Percentiles rank a stretch among this genome's conserved stretches.
Conservation (phyloP, 495 filamentous ascomycete genomes). For the Penicillium lividum region DNA sequence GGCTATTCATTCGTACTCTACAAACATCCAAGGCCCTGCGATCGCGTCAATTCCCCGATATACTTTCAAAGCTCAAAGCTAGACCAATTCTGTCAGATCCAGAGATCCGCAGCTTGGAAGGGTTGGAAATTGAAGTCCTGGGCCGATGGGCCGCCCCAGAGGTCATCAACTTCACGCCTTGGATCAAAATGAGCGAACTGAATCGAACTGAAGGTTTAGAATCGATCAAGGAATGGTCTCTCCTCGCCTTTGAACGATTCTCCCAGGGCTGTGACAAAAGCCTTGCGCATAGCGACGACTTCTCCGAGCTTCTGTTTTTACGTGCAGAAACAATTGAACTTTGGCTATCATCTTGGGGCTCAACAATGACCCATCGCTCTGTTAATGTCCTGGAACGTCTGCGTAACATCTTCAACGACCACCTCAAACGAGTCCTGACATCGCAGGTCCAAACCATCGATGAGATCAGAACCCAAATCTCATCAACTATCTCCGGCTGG, state of each 20-base stretch:
- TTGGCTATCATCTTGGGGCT: slow-evolving; percentile 62
- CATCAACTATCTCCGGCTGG: slow-evolving; percentile 53
- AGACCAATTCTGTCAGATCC: slow-evolving; percentile 69
- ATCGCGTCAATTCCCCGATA: slow-evolving; percentile 69
- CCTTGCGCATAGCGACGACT: slow-evolving; percentile 58
- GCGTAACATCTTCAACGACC: slow-evolving; percentile 65
- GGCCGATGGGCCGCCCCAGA: slow-evolving; percentile 81
- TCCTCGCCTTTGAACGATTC: slow-evolving; percentile 64
- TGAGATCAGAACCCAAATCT: slow-evolving; percentile 55
- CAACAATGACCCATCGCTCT: slow-evolving; percentile 46
- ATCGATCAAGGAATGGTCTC: slow-evolving; percentile 72
- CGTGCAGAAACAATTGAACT: slow-evolving; percentile 68
- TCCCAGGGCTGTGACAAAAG: slow-evolving; percentile 57
- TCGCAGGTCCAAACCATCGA: slow-evolving; percentile 57
- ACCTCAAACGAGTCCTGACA: slow-evolving; percentile 60
- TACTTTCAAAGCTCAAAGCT: slow-evolving; percentile 67
- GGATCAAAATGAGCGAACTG: slow-evolving; percentile 82
- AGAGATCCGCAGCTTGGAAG: slow-evolving; percentile 62
- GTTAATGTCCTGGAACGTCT: slow-evolving; percentile 66
- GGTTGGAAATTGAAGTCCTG: slow-evolving; percentile 78
- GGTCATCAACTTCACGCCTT: slow-evolving; percentile 84
- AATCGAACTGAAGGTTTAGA: slow-evolving; percentile 62
- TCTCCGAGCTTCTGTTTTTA: slow-evolving; percentile 66
- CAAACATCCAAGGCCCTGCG: slow-evolving; percentile 72
- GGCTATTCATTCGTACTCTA: slow-evolving; percentile 75